Evolutionary conservation across 1,284 basidiomycete species (phyloP).

Genomic region (Rhodotorula sp.): DNA sequence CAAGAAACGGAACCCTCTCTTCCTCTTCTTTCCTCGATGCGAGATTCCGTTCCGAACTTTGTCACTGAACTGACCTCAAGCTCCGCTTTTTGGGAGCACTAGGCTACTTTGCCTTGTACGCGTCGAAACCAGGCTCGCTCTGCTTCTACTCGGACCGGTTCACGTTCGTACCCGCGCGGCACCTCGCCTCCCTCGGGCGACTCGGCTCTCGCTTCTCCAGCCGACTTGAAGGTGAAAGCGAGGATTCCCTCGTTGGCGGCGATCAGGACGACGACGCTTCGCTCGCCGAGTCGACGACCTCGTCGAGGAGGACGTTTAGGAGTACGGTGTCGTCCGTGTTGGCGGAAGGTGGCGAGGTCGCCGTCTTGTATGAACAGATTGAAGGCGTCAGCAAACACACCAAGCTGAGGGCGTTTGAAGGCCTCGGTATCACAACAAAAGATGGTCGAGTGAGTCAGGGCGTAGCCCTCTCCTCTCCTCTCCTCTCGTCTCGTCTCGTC

Average conservation of each 20-base stretch:
- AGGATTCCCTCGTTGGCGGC: background rate
- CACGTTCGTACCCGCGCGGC: constrained; percentile 18
- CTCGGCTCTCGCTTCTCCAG: constrained; percentile 12
- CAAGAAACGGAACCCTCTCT: background rate
- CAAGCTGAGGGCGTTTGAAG: constrained; percentile 12
- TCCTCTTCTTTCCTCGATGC: no score
- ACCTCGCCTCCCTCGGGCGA: constrained; percentile 18
- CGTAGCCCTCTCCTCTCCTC: background rate
- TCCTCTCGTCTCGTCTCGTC: background rate
- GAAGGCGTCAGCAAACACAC: constrained; percentile 32
- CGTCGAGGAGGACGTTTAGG: background rate
- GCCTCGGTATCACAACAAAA: constrained; percentile 11
- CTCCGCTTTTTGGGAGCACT: no score
- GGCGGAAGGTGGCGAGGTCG: background rate
- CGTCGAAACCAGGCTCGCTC: constrained; percentile 26
- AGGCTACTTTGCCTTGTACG: constrained; percentile 33
- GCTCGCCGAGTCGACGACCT: no score
- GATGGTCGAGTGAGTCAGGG: constrained; percentile 21
- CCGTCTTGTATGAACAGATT: constrained; percentile 15
- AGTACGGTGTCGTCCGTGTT: background rate
- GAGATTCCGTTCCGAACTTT: no score
- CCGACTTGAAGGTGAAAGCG: background rate
- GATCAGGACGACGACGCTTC: no score
- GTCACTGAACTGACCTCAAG: no score
- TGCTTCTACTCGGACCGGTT: constrained; percentile 16